These are phyloP conservation scores for Raphanus raphanistrum DNA, from an alignment of 345 rosid species.

Conservation along the genomic window DNA sequence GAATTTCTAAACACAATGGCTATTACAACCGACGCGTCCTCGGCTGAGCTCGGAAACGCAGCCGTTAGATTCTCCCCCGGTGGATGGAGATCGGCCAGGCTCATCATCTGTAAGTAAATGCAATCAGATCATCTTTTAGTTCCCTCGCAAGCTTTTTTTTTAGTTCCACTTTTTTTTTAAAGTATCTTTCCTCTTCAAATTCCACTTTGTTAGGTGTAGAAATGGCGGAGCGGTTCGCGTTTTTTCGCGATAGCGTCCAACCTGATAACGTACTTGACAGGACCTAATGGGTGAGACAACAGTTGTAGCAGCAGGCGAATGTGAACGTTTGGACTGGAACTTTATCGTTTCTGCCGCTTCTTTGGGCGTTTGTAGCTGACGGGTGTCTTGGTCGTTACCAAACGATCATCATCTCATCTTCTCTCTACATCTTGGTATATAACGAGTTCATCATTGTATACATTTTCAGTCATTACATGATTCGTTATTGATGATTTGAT, in stretches of 20 bases:
- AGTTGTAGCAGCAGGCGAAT: slow-evolving; percentile 58
- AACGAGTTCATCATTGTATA: background rate
- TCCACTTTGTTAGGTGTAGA: slow-evolving; percentile 37
- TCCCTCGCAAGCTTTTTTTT: background rate
- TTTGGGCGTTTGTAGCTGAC: slow-evolving; percentile 67
- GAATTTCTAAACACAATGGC: background rate
- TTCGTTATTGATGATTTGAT: background rate
- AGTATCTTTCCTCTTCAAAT: no score
- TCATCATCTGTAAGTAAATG: slow-evolving; percentile 42
- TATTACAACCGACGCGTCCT: background rate
- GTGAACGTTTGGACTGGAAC: slow-evolving; percentile 64
- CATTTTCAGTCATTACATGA: background rate
- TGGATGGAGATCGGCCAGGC: slow-evolving; percentile 50
- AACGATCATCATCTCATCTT: slow-evolving; percentile 54
- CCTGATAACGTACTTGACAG: slow-evolving; percentile 59
- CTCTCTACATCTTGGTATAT: slow-evolving; percentile 49
- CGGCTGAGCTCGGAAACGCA: no score
- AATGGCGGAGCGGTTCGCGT: slow-evolving; percentile 59
- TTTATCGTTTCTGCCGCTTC: slow-evolving; percentile 53
- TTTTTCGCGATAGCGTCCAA: slow-evolving; percentile 48
- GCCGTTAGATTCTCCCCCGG: slow-evolving; percentile 41
- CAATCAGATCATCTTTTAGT: background rate
- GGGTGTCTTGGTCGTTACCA: slow-evolving; percentile 61
- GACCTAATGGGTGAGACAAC: slow-evolving; percentile 61
- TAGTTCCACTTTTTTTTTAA: no score